phyloP scores from a whole-genome alignment of 2,329 filamentous ascomycete species.

The Helicocarpus griseus region DNA sequence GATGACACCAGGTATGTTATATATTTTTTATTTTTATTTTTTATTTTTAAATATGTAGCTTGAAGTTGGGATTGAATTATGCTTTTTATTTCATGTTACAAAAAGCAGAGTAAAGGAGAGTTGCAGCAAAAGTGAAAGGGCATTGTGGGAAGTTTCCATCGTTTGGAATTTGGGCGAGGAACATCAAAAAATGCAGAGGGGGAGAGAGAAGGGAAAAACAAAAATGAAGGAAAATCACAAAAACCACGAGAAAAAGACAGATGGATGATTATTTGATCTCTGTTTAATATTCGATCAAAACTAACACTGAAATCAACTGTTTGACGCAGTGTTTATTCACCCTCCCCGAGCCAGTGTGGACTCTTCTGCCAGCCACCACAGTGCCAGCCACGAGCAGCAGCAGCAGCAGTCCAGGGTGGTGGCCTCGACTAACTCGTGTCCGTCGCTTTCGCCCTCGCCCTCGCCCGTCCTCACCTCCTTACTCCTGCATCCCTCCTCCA shows the following conservation, averaged over 20 bases:
- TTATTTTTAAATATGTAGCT: too few species aligned
- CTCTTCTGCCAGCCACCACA: background rate
- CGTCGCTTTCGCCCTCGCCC: constrained; percentile 79
- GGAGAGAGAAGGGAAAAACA: background rate
- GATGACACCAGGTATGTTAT: constrained; percentile 78
- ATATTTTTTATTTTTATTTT: constrained; percentile 1
- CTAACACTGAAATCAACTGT: constrained; percentile 13
- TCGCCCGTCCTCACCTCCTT: constrained; percentile 64
- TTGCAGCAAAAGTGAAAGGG: background rate
- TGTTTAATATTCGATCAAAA: too few species aligned
- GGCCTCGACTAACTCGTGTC: constrained; percentile 61
- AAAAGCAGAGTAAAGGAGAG: constrained; percentile 1
- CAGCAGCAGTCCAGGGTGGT: constrained; percentile 35
- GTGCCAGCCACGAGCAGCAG: background rate
- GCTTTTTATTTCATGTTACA: constrained; percentile 1
- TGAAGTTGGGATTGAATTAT: too few species aligned
- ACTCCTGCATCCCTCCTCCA: constrained; percentile 71
- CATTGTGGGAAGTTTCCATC: background rate
- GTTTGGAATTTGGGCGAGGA: background rate
- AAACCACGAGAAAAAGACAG: background rate
- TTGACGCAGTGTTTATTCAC: constrained; percentile 52
- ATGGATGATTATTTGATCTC: too few species aligned
- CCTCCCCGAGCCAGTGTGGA: constrained; percentile 45
- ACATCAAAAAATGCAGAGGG: constrained; percentile 1
- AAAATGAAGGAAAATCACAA: constrained; percentile 9